Evolutionary conservation across 805 yeast species (phyloP), one percentile per base, ranked within the genome.

Genomic region (Babjeviella inositovora): DNA sequence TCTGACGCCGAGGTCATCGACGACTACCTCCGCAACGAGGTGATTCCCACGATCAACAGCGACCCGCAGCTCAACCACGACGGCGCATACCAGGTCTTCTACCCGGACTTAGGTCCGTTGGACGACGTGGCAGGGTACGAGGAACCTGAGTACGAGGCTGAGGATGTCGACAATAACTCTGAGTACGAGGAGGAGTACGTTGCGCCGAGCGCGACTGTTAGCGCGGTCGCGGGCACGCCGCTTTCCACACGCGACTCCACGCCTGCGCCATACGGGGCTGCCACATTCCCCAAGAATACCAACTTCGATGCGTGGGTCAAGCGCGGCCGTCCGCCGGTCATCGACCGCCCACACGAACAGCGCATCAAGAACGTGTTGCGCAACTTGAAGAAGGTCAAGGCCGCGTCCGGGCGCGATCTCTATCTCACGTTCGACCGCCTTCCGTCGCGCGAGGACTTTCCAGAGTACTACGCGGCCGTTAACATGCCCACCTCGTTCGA

Each of bases 321-420:
- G 45, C 62, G 93, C 39, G 93, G 93, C 11, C 62, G 93, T 36
- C 94, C 95, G 5, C 93, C 94, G 2, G 75, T 81, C 27, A 81
- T 82, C 23, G 93, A 80, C 44, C 75, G 71, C 41, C 93, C 93
- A 5, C 85, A 76, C 45, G 96, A 90, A 47, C 82, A 82, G 40
- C 61, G 96, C 32, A 84, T 87, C 47, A 85, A 87, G 45, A 71
- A 81, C 33, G 72, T 90, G 18, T 51, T 90, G 57, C 70, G 92
- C 43, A 71, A 68, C 23, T 56, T 90, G 40, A 79, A 84, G 39
- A 79, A 79, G 39, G 72, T 76, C 28, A 62, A 67, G 21, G 70
- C 63, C 35, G 54, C 57, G 2, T 44, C 46, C 21, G 53, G 53
- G 20, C 58, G 58, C 8, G 59, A 57, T 21, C 48, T 79, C 20